Percentiles rank a stretch among this genome's conserved stretches.
Conservation (phyloP, 164 flowering plant genomes). For the Macadamia integrifolia region DNA sequence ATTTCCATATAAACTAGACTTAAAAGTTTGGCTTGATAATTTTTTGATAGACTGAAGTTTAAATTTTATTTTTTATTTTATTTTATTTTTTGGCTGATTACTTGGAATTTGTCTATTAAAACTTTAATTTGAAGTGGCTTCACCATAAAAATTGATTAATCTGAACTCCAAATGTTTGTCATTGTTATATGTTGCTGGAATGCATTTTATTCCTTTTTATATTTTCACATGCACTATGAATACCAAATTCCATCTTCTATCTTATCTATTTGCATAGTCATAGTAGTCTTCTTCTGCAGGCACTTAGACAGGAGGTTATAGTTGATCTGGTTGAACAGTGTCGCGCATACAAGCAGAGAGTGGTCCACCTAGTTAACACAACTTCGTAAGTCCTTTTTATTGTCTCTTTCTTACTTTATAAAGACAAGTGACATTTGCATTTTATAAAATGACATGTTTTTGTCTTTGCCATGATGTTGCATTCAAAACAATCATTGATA, state of each 20-base stretch:
- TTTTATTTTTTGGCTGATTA: neutral
- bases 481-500: too few relatives aligned
- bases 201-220: neutral
- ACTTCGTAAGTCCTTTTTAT: conserved; percentile 60
- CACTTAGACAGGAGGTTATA: conserved; percentile 80
- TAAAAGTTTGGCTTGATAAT: too few relatives aligned
- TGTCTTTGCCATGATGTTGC: too few relatives aligned
- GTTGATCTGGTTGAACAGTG: conserved; percentile 95
- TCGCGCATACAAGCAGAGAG: conserved; percentile 87
- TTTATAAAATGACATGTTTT: too few relatives aligned
- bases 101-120: neutral
- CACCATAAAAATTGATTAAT: neutral
- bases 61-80: too few relatives aligned
- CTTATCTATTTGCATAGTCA: neutral
- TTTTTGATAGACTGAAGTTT: too few relatives aligned
- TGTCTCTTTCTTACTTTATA: neutral
- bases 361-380: conserved; percentile 90
- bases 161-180: neutral
- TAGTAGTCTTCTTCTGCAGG: conserved; percentile 44
- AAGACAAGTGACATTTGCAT: neutral
- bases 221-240: neutral
- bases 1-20: neutral
- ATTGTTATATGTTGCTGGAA: neutral
- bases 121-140: neutral
- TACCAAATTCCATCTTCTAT: neutral